Evolutionary conservation across 306 rosid species (phyloP).

Genomic region (Neltuma alba): DNA sequence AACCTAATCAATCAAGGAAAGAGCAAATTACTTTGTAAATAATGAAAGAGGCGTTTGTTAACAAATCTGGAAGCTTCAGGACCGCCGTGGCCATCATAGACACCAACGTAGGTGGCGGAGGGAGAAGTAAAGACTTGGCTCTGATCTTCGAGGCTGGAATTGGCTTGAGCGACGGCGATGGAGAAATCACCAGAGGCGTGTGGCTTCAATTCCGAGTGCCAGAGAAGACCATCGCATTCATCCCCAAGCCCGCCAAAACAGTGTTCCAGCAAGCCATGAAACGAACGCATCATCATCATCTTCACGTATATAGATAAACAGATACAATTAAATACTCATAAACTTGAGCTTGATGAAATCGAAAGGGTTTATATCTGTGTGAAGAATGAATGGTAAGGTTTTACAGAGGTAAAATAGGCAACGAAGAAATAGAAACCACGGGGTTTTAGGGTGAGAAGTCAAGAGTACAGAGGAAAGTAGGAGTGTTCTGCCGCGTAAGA

Average conservation of each 20-base stretch:
- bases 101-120: constrained; percentile 82
- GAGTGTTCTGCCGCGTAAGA: neutral
- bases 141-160: constrained; percentile 88
- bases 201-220: constrained; percentile 86
- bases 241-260: constrained; percentile 52
- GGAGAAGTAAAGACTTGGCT: constrained; percentile 90
- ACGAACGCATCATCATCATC: constrained; percentile 69
- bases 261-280: constrained; percentile 53
- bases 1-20: neutral
- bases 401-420: neutral
- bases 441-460: neutral
- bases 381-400: neutral
- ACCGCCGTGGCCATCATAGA: constrained; percentile 96
- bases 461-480: neutral
- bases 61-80: constrained; percentile 96
- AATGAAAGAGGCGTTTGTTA: constrained; percentile 72
- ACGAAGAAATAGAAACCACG: neutral
- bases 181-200: constrained; percentile 95
- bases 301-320: neutral
- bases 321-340: neutral
- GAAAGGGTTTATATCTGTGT: neutral
- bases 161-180: constrained; percentile 95
- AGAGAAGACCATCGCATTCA: constrained; percentile 64
- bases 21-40: constrained; percentile 59
- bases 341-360: neutral